These are phyloP conservation scores for Xylaria sp. DNA, from an alignment of 2,329 filamentous ascomycete genomes.

Conservation along the genomic window DNA sequence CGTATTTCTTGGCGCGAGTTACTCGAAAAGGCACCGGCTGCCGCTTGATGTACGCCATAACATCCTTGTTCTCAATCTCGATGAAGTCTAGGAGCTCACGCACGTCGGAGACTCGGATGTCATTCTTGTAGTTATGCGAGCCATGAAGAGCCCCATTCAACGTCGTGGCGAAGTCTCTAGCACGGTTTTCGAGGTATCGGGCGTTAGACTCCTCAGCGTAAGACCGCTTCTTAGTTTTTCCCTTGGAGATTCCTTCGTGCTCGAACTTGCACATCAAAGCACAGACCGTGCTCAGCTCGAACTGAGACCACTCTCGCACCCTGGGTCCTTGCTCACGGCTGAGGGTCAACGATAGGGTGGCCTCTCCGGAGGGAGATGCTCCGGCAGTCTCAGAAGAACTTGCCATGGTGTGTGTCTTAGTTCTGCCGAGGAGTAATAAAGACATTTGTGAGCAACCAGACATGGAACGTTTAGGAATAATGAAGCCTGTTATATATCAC, in stretches of 20 bases:
- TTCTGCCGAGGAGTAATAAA: not conserved
- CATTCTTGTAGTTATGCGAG: conserved; percentile 35
- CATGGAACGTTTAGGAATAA: not conserved
- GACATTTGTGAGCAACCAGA: not conserved
- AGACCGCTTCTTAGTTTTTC: not conserved
- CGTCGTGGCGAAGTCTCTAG: conserved; percentile 42
- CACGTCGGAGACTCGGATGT: conserved; percentile 21
- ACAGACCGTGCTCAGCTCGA: conserved; percentile 47
- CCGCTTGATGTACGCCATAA: conserved; percentile 46
- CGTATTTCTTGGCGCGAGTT: conserved; percentile 45
- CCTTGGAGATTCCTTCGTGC: conserved; percentile 19
- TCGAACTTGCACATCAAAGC: conserved; percentile 45
- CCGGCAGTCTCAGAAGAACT: conserved; percentile 12
- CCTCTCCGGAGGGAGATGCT: not conserved
- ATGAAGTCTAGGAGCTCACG: conserved; percentile 45
- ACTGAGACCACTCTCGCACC: conserved; percentile 39
- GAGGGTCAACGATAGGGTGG: not conserved
- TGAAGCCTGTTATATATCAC: not conserved
- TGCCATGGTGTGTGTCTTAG: not conserved
- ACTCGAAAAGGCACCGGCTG: conserved; percentile 38
- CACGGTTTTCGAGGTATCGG: not conserved
- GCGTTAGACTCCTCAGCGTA: not conserved
- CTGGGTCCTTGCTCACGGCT: not conserved
- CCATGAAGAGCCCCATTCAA: conserved; percentile 46
- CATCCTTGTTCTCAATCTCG: conserved; percentile 41